Base-by-base conservation (phyloP, 2,329 filamentous ascomycete genomes). In the Ophiostoma piceae region DNA sequence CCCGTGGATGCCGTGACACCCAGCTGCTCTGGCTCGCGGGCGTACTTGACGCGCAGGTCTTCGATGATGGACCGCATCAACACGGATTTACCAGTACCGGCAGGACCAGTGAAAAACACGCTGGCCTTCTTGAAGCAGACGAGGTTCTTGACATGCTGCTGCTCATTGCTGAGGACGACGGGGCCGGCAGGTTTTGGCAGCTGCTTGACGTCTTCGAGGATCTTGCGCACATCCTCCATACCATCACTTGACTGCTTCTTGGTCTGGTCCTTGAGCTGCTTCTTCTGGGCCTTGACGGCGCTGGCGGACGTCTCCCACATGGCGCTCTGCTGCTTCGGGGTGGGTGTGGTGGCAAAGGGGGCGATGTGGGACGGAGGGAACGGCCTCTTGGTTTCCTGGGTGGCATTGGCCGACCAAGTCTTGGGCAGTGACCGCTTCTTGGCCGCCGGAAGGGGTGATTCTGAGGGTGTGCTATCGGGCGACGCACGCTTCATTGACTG, bases 91-190 rank as follows among this genome's bases (percentile, higher is more conserved):
- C 95, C 95, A 4, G 95, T 97, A 83, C 90, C 93, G 71, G 95
- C 95, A 71, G 95, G 96, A 75, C 95, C 95, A 0, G 95, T 99
- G 79, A 99, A 99, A 82, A 99, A 99, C 2, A 97, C 94, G 75
- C 94, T 98, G 78, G 93, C 90, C 71, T 86, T 86, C 73, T 91
- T 82, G 29, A 95, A 86, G 8, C 92, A 85, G 11, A 99, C 94
- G 26, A 97, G 82, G 65, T 92, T 88, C 70, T 96, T 82, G 12
- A 99, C 92, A 71, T 91, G 88, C 71, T 87, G 85, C 79, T 99
- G 95, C 77, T 99, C 95, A 14, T 90, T 86, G 77, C 92, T 97
- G 47, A 99, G 83, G 70, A 90, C 89, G 11, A 96, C 85, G 11
- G 86, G 78, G 76, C 79, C 77, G 70, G 79, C 72, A 14, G 75